Percentiles rank a stretch among this genome's conserved stretches.
Evolutionary conservation across 345 rosid species (phyloP).

Genomic region (Aethionema arabicum): DNA sequence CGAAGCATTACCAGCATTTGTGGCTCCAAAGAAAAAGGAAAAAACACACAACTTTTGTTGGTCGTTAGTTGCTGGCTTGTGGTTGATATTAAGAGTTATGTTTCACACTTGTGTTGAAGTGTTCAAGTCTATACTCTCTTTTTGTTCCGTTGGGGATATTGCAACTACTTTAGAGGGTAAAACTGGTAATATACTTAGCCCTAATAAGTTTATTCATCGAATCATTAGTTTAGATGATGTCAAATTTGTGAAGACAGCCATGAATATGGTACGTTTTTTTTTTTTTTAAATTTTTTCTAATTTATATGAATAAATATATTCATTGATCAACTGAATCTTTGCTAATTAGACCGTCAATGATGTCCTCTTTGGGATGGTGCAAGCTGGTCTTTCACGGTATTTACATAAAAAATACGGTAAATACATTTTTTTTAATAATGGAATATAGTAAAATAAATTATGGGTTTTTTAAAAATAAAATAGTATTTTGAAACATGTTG

Average conservation of each 20-base stretch:
- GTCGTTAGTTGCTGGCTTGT: conserved; percentile 36
- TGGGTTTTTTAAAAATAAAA: no score
- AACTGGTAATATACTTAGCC: conserved; percentile 10
- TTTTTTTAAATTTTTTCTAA: no score
- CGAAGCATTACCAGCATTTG: conserved; percentile 43
- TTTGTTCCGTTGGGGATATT: conserved; percentile 38
- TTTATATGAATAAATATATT: background rate
- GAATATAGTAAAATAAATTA: no score
- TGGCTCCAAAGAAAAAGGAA: conserved; percentile 22
- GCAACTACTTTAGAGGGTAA: conserved; percentile 43
- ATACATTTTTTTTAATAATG: background rate
- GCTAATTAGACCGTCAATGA: conserved; percentile 43
- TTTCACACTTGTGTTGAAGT: conserved; percentile 56
- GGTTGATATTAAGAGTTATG: conserved; percentile 39
- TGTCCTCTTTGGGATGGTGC: conserved; percentile 53
- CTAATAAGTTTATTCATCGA: conserved; percentile 43
- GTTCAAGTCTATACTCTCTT: conserved; percentile 29
- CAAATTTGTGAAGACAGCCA: conserved; percentile 27
- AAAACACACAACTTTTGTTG: background rate
- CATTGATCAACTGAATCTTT: background rate
- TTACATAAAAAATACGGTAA: conserved; percentile 50
- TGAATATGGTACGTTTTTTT: conserved; percentile 22
- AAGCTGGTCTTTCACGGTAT: conserved; percentile 63
- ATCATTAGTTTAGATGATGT: conserved; percentile 34
- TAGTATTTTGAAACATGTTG: no score